phyloP scores from a whole-genome alignment of 306 rosid genomes.

The Abrus pulchellus region DNA sequence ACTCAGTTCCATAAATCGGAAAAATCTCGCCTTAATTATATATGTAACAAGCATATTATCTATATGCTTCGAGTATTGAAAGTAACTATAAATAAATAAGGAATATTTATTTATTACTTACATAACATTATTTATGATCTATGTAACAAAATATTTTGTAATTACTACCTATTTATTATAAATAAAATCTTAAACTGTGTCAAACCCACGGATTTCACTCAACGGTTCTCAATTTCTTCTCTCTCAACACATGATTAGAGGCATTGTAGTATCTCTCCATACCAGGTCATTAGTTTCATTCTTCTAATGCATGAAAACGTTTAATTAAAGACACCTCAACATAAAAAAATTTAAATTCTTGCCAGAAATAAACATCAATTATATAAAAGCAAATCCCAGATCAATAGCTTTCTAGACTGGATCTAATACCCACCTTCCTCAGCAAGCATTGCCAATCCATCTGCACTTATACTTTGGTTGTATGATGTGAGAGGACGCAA shows the following conservation, averaged over 20 bases:
- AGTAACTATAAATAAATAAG: too few relatives aligned
- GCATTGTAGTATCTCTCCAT: slow-evolving; percentile 23
- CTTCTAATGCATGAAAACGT: not conserved
- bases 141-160: too few relatives aligned
- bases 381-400: slow-evolving; percentile 27
- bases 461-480: slow-evolving; percentile 62
- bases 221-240: too few relatives aligned
- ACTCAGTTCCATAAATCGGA: too few relatives aligned
- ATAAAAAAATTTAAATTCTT: slow-evolving; percentile 4
- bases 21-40: too few relatives aligned
- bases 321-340: slow-evolving; percentile 4
- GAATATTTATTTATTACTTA: too few relatives aligned
- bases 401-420: slow-evolving; percentile 16
- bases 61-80: too few relatives aligned
- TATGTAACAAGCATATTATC: too few relatives aligned
- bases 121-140: too few relatives aligned
- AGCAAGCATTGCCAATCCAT: slow-evolving; percentile 85
- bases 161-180: too few relatives aligned
- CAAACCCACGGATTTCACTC: too few relatives aligned
- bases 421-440: slow-evolving; percentile 83
- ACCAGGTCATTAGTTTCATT: slow-evolving; percentile 38
- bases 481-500: slow-evolving; percentile 58
- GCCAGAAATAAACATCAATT: slow-evolving; percentile 12
- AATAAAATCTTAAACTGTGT: too few relatives aligned
- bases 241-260: not conserved